A percentile compares a stretch with the other conserved stretches of the same genome.
Evolutionary conservation across 768 basidiomycete species (phyloP).

Genomic region (Termitomyces sp.): DNA sequence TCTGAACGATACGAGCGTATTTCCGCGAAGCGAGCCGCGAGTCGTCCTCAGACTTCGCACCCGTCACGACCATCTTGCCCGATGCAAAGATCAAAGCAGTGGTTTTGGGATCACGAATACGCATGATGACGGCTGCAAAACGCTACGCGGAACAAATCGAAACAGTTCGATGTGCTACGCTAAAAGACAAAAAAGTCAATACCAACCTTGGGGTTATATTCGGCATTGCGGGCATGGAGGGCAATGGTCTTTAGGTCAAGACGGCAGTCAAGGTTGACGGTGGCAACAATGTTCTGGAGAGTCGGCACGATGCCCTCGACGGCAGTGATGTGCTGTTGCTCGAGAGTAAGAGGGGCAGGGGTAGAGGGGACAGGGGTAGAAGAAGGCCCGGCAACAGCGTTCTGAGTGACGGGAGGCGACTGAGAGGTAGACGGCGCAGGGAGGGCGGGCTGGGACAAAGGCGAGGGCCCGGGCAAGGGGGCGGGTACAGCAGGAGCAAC

Average conservation of each 20-base stretch:
- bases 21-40: conserved; percentile 95
- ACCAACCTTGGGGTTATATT: conserved; percentile 99
- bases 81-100: conserved; percentile 99
- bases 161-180: conserved; percentile 59
- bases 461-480: conserved; percentile 53
- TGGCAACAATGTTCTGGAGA: conserved; percentile 98
- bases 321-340: conserved; percentile 93
- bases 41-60: conserved; percentile 98
- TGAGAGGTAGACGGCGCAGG: conserved; percentile 30
- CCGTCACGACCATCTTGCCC: conserved; percentile 99
- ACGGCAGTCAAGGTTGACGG: conserved; percentile 95
- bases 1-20: conserved; percentile 99
- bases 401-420: conserved; percentile 29
- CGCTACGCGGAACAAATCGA: conserved; percentile 75
- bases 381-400: conserved; percentile 57
- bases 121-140: conserved; percentile 99
- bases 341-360: conserved; percentile 73
- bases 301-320: conserved; percentile 99
- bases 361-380: conserved; percentile 58
- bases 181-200: conserved; percentile 36
- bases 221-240: conserved; percentile 95
- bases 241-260: conserved; percentile 99
- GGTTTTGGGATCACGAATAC: conserved; percentile 99
- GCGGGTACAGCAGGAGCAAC: conserved; percentile 7
- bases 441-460: conserved; percentile 42